Base-by-base conservation (phyloP, 2,329 filamentous ascomycete genomes). In the Macrophomina phaseolina region DNA sequence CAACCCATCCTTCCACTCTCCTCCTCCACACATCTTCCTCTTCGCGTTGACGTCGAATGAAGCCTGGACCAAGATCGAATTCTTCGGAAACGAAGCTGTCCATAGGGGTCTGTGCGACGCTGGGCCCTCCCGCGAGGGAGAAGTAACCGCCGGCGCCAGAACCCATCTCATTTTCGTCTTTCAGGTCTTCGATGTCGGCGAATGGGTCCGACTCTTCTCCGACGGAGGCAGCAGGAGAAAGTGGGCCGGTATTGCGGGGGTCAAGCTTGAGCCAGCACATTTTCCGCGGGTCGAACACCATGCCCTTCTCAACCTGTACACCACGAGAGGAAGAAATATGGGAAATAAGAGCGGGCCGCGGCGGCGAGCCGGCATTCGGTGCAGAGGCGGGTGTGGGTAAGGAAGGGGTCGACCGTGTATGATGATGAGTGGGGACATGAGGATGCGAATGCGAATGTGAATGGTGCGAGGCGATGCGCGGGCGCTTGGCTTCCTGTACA, bases 61-160 rank as follows among this genome's bases (percentile, higher is more conserved):
- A 99, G 77, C 96, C 93, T 3, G 94, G 95, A 0, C 95, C 95
- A 66, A 99, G 93, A 76, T 99, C 95, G 73, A 99, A 99, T 77
- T 99, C 95, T 79, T 99, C 95, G 63, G 93, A 93, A 12, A 97
- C 91, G 79, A 78, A 77, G n/a, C 30, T 66, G 14, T 49, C 64
- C 42, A 58, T 49, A 3, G 56, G 56, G 5, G 65, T 67, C 12
- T 40, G 49, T 7, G 60, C 52, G 38, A 42, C 53, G 16, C 65
- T 52, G 14, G 49, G 49, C 6, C 58, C 49, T 48, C 64, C 49
- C 53, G 12, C 14, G 8, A 45, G 28, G 1, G 40, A 45, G 36
- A 62, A 62, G 45, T 62, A 62, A 16, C 58, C 58, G 32, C 67
- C 65, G 62, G 53, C 52, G 38, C 38, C 73, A 34, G 64, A 67